Conservation (phyloP, 2,329 filamentous ascomycete species). For the Bipolaris gigantea region DNA sequence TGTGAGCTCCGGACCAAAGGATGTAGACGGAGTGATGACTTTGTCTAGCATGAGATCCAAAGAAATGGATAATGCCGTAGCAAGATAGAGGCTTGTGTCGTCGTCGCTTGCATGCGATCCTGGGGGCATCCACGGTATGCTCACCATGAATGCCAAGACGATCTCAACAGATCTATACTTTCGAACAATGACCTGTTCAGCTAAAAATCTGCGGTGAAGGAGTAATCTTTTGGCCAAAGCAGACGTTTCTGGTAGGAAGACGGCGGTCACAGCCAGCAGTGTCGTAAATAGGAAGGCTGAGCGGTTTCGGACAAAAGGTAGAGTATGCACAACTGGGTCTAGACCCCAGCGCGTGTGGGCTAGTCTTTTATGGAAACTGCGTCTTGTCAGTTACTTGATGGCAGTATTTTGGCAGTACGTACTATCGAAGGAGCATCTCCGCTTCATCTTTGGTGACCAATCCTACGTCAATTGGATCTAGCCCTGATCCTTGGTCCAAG, state of each 20-base stretch:
- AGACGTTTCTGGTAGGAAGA: constrained; percentile 66
- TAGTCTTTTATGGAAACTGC: constrained; percentile 68
- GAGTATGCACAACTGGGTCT: constrained; percentile 67
- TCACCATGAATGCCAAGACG: constrained; percentile 73
- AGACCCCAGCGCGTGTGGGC: constrained; percentile 75
- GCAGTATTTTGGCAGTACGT: constrained; percentile 33
- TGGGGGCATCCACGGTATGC: constrained; percentile 74
- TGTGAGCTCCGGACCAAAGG: constrained; percentile 51
- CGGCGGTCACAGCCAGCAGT: constrained; percentile 67
- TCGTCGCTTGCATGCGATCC: constrained; percentile 69
- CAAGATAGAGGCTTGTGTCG: constrained; percentile 71
- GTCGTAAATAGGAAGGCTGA: constrained; percentile 74
- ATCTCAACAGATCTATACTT: constrained; percentile 72
- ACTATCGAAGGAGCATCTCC: constrained; percentile 66
- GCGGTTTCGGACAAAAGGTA: constrained; percentile 65
- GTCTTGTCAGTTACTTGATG: neutral
- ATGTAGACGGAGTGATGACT: constrained; percentile 61
- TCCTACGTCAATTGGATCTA: constrained; percentile 71
- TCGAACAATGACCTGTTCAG: constrained; percentile 62
- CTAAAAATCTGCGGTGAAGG: constrained; percentile 64
- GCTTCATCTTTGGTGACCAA: constrained; percentile 69
- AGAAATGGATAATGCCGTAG: constrained; percentile 69
- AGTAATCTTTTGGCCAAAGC: constrained; percentile 68
- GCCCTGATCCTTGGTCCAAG: constrained; percentile 63
- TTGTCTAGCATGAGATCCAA: constrained; percentile 72